Base-by-base conservation (phyloP, 371 early-diverging fungal genomes). In the Encephalitozoon cuniculi region DNA sequence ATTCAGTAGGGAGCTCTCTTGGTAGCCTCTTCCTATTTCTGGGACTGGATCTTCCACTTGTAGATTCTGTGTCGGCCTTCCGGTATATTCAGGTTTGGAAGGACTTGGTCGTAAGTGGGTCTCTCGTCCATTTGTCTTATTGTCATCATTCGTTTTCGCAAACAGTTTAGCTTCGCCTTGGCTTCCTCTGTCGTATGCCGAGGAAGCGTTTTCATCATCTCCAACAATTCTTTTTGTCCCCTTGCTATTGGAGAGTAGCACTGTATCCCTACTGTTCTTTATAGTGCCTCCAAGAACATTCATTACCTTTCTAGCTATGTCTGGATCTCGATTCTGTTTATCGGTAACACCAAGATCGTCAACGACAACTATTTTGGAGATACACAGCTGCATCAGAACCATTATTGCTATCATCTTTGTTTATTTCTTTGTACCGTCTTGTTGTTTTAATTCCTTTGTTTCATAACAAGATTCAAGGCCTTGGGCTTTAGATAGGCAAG, bases 301-400 rank as follows among this genome's bases (percentile, higher is more conserved):
- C 9, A 68, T 68, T 0, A 25, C 68, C 7, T 37, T 68, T 37
- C 49, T 49, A 6, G 26, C 39, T 15, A 46, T 68, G 11, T 52
- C 52, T n/a, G 46, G 44, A 51, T 46, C 68, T 9, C 34, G 26
- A 18, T 12, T n/a, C 30, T 8, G 34, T 25, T 21, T 72, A 1
- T 72, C 52, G 34, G 73, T 44, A 21, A 72, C 15, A 1, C 52
- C 52, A 21, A 72, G 34, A 49, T 72, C 73, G 23, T 72, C 73
- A 5, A 72, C 52, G 21, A 72, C 73, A 11, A 64, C 39, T 49
- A 72, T 40, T 30, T 72, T 72, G 12, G 63, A 30, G 2, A 25
- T n/a, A 26, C 54, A 41, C 37, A n/a, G 7, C 12, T 55, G 41
- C 4, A 71, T 28, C 25, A 71, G 25, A 21, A 71, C 23, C 26